Evolutionary conservation across 441 rosid species (phyloP).

Genomic region (Pelargonium cotyledonis): DNA sequence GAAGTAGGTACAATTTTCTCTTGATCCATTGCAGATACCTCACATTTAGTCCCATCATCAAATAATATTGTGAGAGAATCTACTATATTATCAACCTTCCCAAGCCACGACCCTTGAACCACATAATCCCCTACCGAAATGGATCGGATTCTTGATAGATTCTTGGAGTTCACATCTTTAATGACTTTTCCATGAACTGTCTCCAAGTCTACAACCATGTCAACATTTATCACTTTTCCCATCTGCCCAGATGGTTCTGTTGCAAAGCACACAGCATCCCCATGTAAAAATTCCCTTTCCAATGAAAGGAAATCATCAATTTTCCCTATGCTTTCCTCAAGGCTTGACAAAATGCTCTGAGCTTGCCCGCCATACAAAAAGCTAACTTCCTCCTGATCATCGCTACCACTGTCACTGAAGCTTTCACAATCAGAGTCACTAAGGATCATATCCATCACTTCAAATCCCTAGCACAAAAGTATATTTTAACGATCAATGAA

Average conservation of each 20-base stretch:
- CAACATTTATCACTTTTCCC: slow-evolving; percentile 58
- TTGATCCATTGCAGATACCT: slow-evolving; percentile 50
- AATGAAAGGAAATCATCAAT: slow-evolving; percentile 82
- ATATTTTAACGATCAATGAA: neutral
- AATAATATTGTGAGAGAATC: slow-evolving; percentile 54
- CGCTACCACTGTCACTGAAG: slow-evolving; percentile 77
- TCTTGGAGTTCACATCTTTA: slow-evolving; percentile 56
- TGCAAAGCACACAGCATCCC: slow-evolving; percentile 66
- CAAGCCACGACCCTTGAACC: slow-evolving; percentile 73
- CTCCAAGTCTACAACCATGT: slow-evolving; percentile 63
- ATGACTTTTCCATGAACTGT: slow-evolving; percentile 43
- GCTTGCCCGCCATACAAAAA: slow-evolving; percentile 54
- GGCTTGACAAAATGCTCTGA: slow-evolving; percentile 58
- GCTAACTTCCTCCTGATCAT: slow-evolving; percentile 56
- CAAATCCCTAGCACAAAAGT: slow-evolving; percentile 27
- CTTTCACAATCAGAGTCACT: slow-evolving; percentile 87
- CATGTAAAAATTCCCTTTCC: slow-evolving; percentile 60
- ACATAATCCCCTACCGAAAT: slow-evolving; percentile 74
- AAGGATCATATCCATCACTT: slow-evolving; percentile 50
- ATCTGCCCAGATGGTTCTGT: slow-evolving; percentile 67
- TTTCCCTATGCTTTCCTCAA: slow-evolving; percentile 76
- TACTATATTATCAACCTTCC: slow-evolving; percentile 57
- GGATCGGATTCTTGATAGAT: slow-evolving; percentile 48
- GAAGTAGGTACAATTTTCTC: slow-evolving; percentile 56
- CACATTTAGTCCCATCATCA: slow-evolving; percentile 69